Evolutionary conservation across 208 protist species (phyloP).

Genomic region (Acanthamoeba culbertsoni): DNA sequence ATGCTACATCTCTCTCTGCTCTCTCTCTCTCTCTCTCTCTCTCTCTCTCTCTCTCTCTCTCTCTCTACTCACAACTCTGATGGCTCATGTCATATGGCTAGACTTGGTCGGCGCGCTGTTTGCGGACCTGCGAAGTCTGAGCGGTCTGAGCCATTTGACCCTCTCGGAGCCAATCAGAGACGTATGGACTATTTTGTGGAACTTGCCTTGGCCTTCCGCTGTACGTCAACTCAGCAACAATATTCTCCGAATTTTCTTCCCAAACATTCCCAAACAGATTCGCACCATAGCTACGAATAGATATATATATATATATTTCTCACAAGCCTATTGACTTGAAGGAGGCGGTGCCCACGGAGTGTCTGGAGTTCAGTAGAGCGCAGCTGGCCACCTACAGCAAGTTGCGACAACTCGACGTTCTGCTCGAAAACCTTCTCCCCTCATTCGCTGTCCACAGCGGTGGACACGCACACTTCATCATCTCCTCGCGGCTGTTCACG

Average conservation of each 20-base stretch:
- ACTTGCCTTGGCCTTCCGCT: slow-evolving; percentile 25
- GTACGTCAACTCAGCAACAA: neutral
- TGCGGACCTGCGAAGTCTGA: neutral
- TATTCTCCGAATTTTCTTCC: no score
- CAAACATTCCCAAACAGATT: no score
- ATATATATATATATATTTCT: no score
- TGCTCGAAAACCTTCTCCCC: neutral
- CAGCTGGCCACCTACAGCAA: slow-evolving; percentile 51
- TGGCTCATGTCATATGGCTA: neutral
- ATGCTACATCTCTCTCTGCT: no score
- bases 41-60: neutral
- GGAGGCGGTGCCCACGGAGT: neutral
- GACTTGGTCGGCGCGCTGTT: slow-evolving; percentile 35
- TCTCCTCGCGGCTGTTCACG: slow-evolving; percentile 12
- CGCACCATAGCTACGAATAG: no score
- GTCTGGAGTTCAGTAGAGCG: neutral
- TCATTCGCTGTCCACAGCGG: neutral
- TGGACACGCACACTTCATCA: slow-evolving; percentile 19
- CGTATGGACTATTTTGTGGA: slow-evolving; percentile 29
- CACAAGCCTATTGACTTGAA: no score
- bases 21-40: neutral
- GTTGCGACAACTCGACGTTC: neutral
- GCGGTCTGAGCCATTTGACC: neutral
- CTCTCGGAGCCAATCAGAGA: neutral
- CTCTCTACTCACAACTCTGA: neutral